phyloP scores from a whole-genome alignment of 1,139 yeast species.

The Pichia sp. region DNA sequence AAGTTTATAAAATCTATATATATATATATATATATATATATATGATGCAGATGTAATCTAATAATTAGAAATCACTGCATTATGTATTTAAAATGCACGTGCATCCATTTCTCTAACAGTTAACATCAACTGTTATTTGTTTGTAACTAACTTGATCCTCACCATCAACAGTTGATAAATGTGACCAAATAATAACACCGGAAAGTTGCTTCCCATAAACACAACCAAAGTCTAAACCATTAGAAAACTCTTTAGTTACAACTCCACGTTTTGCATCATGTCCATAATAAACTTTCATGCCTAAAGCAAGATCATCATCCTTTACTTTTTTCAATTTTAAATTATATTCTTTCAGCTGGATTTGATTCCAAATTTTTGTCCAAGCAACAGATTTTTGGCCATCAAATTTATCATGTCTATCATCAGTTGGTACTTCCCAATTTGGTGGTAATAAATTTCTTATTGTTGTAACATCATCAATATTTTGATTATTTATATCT shows the following conservation, averaged over 20 bases:
- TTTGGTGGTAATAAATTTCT: slow-evolving; percentile 55
- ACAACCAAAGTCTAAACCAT: slow-evolving; percentile 81
- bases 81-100: not conserved
- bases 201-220: slow-evolving; percentile 65
- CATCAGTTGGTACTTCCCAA: slow-evolving; percentile 47
- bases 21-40: not conserved
- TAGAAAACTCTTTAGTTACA: slow-evolving; percentile 54
- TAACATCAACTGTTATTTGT: slow-evolving; percentile 21
- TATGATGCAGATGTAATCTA: not conserved
- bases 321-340: slow-evolving; percentile 7
- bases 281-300: slow-evolving; percentile 70
- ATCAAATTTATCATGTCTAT: slow-evolving; percentile 41
- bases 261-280: slow-evolving; percentile 84
- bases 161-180: slow-evolving; percentile 10
- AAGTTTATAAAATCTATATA: not conserved
- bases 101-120: slow-evolving; percentile 16
- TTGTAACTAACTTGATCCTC: slow-evolving; percentile 10
- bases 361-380: slow-evolving; percentile 53
- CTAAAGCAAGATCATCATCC: slow-evolving; percentile 17
- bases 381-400: slow-evolving; percentile 63
- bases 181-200: slow-evolving; percentile 50
- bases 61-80: no score
- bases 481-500: slow-evolving; percentile 50
- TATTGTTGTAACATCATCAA: slow-evolving; percentile 55
- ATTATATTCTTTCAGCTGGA: slow-evolving; percentile 30